A percentile compares a stretch with the other conserved stretches of the same genome.
These are phyloP conservation scores for Galerina sulciceps DNA, from an alignment of 768 basidiomycete genomes.

Conservation along the genomic window DNA sequence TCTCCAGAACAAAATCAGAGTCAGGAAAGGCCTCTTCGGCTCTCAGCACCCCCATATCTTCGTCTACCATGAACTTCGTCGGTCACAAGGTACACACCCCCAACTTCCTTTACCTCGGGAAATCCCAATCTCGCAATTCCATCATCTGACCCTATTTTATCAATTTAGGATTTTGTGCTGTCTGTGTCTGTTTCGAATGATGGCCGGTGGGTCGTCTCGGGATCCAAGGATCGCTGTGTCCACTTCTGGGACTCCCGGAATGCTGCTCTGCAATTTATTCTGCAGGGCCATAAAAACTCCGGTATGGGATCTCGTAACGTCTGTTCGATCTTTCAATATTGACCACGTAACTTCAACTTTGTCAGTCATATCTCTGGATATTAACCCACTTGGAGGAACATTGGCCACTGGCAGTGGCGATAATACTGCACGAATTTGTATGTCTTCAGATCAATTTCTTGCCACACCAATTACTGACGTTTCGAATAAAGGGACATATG, in stretches of 20 bases:
- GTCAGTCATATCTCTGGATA: slow-evolving; percentile 51
- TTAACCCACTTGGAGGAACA: slow-evolving; percentile 45
- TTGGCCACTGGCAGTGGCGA: slow-evolving; percentile 58
- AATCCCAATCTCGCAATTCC: not conserved
- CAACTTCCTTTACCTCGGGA: not conserved
- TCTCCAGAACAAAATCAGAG: not conserved
- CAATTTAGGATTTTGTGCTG: slow-evolving; percentile 55
- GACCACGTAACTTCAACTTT: slow-evolving; percentile 2
- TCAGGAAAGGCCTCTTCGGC: slow-evolving; percentile 24
- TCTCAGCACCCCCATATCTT: slow-evolving; percentile 45
- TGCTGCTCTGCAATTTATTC: slow-evolving; percentile 84
- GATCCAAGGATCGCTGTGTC: slow-evolving; percentile 91
- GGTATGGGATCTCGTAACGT: slow-evolving; percentile 6
- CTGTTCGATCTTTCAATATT: not conserved
- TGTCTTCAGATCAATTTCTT: slow-evolving; percentile 20
- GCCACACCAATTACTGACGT: not conserved
- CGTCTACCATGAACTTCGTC: slow-evolving; percentile 57
- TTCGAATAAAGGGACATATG: not conserved
- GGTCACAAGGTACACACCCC: slow-evolving; percentile 82
- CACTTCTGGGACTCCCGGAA: slow-evolving; percentile 87
- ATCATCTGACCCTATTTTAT: slow-evolving; percentile 8
- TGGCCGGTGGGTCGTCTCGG: slow-evolving; percentile 93
- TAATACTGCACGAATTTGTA: slow-evolving; percentile 54
- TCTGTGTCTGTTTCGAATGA: slow-evolving; percentile 79
- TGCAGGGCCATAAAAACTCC: slow-evolving; percentile 57